phyloP scores from a whole-genome alignment of 768 basidiomycete genomes.

The Clavulina sp. region DNA sequence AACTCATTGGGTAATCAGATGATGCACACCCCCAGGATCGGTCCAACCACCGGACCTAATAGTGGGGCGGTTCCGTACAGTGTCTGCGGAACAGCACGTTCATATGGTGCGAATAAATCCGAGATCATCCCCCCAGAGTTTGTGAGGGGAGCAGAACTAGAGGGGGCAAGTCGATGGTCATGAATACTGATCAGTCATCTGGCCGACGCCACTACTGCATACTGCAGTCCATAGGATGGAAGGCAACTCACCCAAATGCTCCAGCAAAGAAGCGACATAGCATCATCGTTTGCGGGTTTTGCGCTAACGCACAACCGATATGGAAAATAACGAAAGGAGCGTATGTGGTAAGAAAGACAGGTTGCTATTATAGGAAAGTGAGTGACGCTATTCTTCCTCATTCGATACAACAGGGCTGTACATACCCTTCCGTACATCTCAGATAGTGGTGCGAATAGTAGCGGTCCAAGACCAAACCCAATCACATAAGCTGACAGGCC shows the following conservation, averaged over 20 bases:
- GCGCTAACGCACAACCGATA: constrained; percentile 11
- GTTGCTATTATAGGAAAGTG: too few species aligned
- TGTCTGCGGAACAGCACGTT: constrained; percentile 41
- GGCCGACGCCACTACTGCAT: constrained; percentile 11
- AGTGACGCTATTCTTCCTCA: too few species aligned
- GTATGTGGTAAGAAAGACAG: not conserved
- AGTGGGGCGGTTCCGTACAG: constrained; percentile 40
- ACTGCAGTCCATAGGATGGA: too few species aligned
- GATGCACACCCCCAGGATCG: constrained; percentile 43
- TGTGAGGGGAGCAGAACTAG: constrained; percentile 28
- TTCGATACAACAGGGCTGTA: too few species aligned
- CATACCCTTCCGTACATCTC: too few species aligned
- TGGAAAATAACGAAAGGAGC: not conserved
- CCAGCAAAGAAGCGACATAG: constrained; percentile 33
- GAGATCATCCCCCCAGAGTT: constrained; percentile 41
- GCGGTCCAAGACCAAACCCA: constrained; percentile 37
- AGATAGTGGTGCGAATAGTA: constrained; percentile 13
- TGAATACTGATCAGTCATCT: too few species aligned
- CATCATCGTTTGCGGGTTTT: constrained; percentile 12
- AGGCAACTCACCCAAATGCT: constrained; percentile 39
- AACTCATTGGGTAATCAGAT: constrained; percentile 1
- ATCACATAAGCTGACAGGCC: constrained; percentile 47
- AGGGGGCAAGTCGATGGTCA: not conserved
- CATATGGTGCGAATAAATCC: constrained; percentile 41
- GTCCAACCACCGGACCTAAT: constrained; percentile 36